phyloP scores from a whole-genome alignment of 768 basidiomycete species.

The Russula olivacea region DNA sequence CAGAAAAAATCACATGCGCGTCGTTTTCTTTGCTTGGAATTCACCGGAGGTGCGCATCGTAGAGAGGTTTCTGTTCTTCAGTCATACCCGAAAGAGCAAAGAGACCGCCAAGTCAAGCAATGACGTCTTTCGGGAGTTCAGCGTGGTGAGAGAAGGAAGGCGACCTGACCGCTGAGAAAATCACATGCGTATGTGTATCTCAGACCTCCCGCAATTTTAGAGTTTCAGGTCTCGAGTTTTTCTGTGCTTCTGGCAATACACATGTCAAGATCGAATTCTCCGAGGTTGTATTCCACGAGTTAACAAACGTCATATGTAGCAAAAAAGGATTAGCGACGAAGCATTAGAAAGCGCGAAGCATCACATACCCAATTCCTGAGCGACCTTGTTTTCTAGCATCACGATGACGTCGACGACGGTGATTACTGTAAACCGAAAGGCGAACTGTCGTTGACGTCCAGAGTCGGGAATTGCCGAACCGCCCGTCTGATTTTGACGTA shows the following conservation, averaged over 20 bases:
- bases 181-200: not conserved
- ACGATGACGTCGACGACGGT: not conserved
- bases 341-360: not conserved
- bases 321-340: not conserved
- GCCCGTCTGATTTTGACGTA: too few species aligned
- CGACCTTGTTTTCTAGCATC: not conserved
- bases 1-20: not conserved
- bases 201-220: not conserved
- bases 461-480: not conserved
- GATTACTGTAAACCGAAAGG: not conserved
- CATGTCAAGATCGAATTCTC: not conserved
- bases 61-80: too few species aligned
- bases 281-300: not conserved
- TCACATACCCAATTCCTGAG: not conserved
- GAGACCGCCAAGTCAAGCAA: not conserved
- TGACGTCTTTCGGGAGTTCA: not conserved
- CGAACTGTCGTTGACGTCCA: not conserved
- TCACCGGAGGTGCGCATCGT: not conserved
- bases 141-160: not conserved
- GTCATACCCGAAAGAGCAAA: not conserved
- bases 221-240: not conserved
- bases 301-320: not conserved
- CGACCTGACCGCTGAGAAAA: not conserved
- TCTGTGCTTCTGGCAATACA: not conserved
- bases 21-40: too few species aligned